Conservation (phyloP, 2,329 filamentous ascomycete genomes). For the Hypoxylon sp. region DNA sequence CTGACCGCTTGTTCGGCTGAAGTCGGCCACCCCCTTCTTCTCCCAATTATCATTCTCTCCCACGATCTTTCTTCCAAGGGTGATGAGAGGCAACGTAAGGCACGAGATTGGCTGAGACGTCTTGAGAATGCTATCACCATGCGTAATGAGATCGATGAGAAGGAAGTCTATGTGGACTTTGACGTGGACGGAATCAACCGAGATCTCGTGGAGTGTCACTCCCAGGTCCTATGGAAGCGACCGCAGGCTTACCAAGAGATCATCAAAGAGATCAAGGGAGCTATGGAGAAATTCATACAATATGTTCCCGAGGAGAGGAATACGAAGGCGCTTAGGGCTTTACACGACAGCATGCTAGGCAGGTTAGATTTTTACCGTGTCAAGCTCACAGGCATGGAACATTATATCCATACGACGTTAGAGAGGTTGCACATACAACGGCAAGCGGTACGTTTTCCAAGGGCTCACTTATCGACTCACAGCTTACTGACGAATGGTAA, state of each 20-base stretch:
- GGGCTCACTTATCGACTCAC: neutral
- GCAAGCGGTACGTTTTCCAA: constrained; percentile 65
- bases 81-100: constrained; percentile 74
- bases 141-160: constrained; percentile 71
- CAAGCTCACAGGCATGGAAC: constrained; percentile 73
- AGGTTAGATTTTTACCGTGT: constrained; percentile 72
- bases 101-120: constrained; percentile 72
- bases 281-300: constrained; percentile 62
- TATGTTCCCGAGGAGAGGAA: constrained; percentile 45
- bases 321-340: constrained; percentile 44
- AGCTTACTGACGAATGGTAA: constrained; percentile 27
- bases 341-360: constrained; percentile 68
- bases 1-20: constrained; percentile 65
- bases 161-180: constrained; percentile 67
- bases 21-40: constrained; percentile 70
- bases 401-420: constrained; percentile 74
- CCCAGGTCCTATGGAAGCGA: constrained; percentile 73
- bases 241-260: constrained; percentile 73
- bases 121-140: constrained; percentile 74
- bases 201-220: constrained; percentile 75
- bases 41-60: constrained; percentile 71
- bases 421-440: constrained; percentile 73
- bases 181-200: constrained; percentile 73
- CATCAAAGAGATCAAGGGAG: constrained; percentile 63
- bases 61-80: constrained; percentile 70